Evolutionary conservation across 1,284 basidiomycete species (phyloP).

Genomic region (Malassezia globosa): DNA sequence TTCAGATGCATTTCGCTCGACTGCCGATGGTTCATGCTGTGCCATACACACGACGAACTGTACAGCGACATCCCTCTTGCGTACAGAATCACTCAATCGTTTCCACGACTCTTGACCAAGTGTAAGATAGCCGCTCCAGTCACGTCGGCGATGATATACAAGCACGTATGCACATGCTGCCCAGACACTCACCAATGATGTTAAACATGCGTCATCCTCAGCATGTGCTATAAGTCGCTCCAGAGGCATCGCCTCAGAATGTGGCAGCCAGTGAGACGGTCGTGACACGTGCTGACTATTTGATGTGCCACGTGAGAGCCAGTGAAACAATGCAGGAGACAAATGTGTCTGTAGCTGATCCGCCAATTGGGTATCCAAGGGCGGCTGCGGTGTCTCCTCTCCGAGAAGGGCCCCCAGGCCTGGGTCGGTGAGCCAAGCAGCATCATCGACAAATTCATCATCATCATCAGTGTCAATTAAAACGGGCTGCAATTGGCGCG

Average conservation of each 20-base stretch:
- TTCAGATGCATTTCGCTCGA: slow-evolving; percentile 22
- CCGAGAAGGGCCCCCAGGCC: slow-evolving; percentile 41
- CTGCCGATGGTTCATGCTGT: slow-evolving; percentile 53
- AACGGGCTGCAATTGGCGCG: background rate
- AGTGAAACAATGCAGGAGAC: slow-evolving; percentile 56
- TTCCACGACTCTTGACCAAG: slow-evolving; percentile 57
- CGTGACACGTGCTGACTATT: too few relatives aligned
- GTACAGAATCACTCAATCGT: slow-evolving; percentile 53
- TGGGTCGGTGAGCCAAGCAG: slow-evolving; percentile 53
- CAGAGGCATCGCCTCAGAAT: slow-evolving; percentile 16
- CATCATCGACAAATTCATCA: slow-evolving; percentile 54
- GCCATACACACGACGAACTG: slow-evolving; percentile 61
- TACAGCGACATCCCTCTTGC: slow-evolving; percentile 58
- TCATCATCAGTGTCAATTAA: slow-evolving; percentile 45
- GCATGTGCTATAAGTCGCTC: slow-evolving; percentile 31
- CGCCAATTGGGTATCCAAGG: slow-evolving; percentile 33
- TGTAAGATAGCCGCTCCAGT: slow-evolving; percentile 59
- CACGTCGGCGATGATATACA: slow-evolving; percentile 57
- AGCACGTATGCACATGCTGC: slow-evolving; percentile 61
- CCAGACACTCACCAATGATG: slow-evolving; percentile 65
- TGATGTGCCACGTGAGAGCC: slow-evolving; percentile 50
- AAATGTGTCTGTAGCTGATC: slow-evolving; percentile 55
- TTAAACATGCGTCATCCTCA: slow-evolving; percentile 46
- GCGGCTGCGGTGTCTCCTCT: slow-evolving; percentile 49
- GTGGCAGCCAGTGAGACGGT: slow-evolving; percentile 10